Conservation (phyloP, 345 rosid genomes). For the Zanthoxylum bungeanum region DNA sequence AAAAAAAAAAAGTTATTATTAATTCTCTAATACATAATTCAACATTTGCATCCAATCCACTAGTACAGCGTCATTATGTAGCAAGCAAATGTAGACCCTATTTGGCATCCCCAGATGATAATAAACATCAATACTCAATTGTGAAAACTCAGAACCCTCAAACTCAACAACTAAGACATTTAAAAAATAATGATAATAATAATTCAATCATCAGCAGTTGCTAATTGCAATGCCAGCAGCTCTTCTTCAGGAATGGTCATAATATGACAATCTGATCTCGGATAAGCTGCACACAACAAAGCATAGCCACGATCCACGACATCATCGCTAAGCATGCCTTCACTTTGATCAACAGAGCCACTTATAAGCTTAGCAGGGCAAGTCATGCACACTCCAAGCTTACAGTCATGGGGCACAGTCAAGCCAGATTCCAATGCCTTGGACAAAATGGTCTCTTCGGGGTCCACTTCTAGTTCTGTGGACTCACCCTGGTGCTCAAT, state of each 20-base stretch:
- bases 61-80: not conserved
- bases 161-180: not conserved
- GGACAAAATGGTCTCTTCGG: conserved; percentile 76
- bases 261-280: conserved; percentile 75
- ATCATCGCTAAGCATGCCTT: conserved; percentile 96
- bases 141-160: not conserved
- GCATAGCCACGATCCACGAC: conserved; percentile 89
- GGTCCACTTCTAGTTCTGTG: conserved; percentile 80
- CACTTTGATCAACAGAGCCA: conserved; percentile 88
- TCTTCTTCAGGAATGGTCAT: conserved; percentile 92
- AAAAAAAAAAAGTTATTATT: not conserved
- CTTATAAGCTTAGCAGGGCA: conserved; percentile 79
- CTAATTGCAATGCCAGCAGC: conserved; percentile 74
- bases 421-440: conserved; percentile 82
- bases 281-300: conserved; percentile 77
- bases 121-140: not conserved
- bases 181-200: too few species aligned
- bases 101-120: not conserved
- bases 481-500: conserved; percentile 66
- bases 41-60: not conserved
- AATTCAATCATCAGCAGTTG: conserved; percentile 81
- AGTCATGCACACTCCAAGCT: conserved; percentile 98
- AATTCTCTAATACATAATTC: not conserved
- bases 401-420: conserved; percentile 80
- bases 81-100: not conserved